Percentiles rank a stretch among this genome's conserved stretches.
phyloP scores from a whole-genome alignment of 1,284 basidiomycete genomes.

The Melanopsichium pennsylvanicum region DNA sequence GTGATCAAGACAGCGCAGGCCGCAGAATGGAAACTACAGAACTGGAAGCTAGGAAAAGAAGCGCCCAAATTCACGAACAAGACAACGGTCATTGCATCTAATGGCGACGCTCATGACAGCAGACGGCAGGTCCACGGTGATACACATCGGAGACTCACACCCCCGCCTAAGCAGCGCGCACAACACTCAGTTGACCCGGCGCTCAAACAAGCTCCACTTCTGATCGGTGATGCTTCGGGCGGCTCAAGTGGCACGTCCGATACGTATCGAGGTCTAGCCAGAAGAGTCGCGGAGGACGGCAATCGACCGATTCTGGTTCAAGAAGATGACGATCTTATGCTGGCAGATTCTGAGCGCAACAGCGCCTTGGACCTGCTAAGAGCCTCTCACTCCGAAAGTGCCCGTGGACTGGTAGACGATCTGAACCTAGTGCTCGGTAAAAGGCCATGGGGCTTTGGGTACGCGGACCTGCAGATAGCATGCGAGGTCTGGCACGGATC shows the following conservation, averaged over 20 bases:
- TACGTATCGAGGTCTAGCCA: background rate
- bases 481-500: conserved; percentile 93
- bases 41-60: conserved; percentile 89
- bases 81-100: background rate
- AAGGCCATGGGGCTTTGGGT: conserved; percentile 75
- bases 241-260: background rate
- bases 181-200: background rate
- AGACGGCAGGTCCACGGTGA: background rate
- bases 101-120: background rate
- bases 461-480: conserved; percentile 75
- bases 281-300: conserved; percentile 4
- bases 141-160: background rate
- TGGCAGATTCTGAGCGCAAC: conserved; percentile 24
- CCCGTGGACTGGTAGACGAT: conserved; percentile 88
- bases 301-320: background rate
- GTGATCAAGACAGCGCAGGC: conserved; percentile 93
- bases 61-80: conserved; percentile 1
- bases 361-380: conserved; percentile 79
- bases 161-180: background rate
- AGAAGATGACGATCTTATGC: background rate
- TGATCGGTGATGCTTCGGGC: no score
- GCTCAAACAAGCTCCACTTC: background rate
- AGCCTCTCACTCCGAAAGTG: conserved; percentile 91
- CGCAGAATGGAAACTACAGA: conserved; percentile 94
- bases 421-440: conserved; percentile 86